Evolutionary conservation across 2,329 filamentous ascomycete genomes (phyloP).

Genomic region (Pyrenophora tritici-repentis): DNA sequence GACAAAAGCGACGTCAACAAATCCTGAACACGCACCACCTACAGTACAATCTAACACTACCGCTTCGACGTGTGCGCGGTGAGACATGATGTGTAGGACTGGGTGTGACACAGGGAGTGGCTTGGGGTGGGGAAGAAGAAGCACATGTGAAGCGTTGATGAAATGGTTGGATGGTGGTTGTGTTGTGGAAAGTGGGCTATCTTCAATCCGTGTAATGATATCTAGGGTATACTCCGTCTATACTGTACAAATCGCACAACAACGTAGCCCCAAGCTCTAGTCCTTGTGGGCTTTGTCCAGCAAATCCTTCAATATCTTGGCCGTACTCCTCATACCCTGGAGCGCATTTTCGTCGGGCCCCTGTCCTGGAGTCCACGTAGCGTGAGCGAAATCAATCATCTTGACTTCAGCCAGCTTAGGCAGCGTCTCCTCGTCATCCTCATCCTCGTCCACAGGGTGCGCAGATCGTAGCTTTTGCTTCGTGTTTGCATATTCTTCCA

Average conservation of each 20-base stretch:
- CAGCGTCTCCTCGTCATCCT: slow-evolving; percentile 51
- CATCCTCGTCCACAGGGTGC: slow-evolving; percentile 45
- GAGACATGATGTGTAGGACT: too few species aligned
- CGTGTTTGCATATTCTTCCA: slow-evolving; percentile 56
- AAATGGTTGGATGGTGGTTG: too few species aligned
- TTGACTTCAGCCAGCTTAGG: slow-evolving; percentile 79
- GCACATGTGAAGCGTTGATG: too few species aligned
- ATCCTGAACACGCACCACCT: too few species aligned
- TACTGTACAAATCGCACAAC: background rate
- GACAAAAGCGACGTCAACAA: too few species aligned
- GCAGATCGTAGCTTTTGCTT: slow-evolving; percentile 35
- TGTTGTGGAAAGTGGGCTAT: too few species aligned
- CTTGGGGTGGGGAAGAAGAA: too few species aligned
- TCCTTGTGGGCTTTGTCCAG: slow-evolving; percentile 35
- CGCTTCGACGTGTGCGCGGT: too few species aligned
- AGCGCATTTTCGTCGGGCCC: slow-evolving; percentile 87
- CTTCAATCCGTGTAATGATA: too few species aligned
- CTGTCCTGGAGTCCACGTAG: slow-evolving; percentile 76
- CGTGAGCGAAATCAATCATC: slow-evolving; percentile 97
- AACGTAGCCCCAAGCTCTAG: background rate
- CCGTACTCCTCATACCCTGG: slow-evolving; percentile 72
- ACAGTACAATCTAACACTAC: too few species aligned
- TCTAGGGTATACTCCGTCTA: background rate
- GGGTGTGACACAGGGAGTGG: too few species aligned
- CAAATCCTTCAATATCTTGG: slow-evolving; percentile 72